A percentile compares a stretch with the other conserved stretches of the same genome.
Conservation (phyloP, 2,329 filamentous ascomycete genomes). For the Penicillium sp. region DNA sequence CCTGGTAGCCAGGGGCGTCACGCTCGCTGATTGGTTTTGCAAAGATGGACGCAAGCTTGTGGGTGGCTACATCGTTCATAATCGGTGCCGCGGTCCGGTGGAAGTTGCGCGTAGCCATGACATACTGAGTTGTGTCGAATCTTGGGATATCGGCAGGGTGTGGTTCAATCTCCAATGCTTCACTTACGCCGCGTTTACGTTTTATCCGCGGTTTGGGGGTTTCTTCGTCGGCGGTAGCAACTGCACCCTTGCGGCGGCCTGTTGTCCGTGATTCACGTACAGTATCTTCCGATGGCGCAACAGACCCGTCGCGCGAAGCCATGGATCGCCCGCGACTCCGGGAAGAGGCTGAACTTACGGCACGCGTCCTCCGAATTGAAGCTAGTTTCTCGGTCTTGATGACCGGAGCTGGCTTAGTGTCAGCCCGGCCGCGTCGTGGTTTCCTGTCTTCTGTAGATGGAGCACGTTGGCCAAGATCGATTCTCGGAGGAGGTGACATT, state of each 20-base stretch:
- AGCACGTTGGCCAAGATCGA: slow-evolving; percentile 19
- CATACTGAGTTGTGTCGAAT: slow-evolving; percentile 35
- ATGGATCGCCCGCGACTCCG: slow-evolving; percentile 39
- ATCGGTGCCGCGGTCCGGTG: slow-evolving; percentile 70
- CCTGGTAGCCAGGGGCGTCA: slow-evolving; percentile 72
- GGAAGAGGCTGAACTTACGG: slow-evolving; percentile 36
- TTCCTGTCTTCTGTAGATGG: slow-evolving; percentile 22
- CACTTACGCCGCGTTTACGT: slow-evolving; percentile 42
- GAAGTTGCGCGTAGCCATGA: slow-evolving; percentile 46
- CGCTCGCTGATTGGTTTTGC: slow-evolving; percentile 70
- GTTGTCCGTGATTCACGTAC: slow-evolving; percentile 20
- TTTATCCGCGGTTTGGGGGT: slow-evolving; percentile 33
- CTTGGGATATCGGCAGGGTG: slow-evolving; percentile 27
- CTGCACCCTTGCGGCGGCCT: slow-evolving; percentile 28
- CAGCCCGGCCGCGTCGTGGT: slow-evolving; percentile 20
- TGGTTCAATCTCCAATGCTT: slow-evolving; percentile 31
- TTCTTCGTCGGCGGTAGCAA: slow-evolving; percentile 25
- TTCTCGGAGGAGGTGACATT: slow-evolving; percentile 25
- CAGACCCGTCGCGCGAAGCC: slow-evolving; percentile 33
- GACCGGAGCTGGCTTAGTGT: slow-evolving; percentile 17
- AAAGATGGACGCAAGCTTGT: slow-evolving; percentile 77
- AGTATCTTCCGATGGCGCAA: slow-evolving; percentile 26
- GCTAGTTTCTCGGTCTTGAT: slow-evolving; percentile 30
- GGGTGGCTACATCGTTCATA: slow-evolving; percentile 72
- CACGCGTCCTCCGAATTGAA: slow-evolving; percentile 29